Evolutionary conservation across 495 filamentous ascomycete species (phyloP).

Genomic region (Hyaloscypha finlandica): DNA sequence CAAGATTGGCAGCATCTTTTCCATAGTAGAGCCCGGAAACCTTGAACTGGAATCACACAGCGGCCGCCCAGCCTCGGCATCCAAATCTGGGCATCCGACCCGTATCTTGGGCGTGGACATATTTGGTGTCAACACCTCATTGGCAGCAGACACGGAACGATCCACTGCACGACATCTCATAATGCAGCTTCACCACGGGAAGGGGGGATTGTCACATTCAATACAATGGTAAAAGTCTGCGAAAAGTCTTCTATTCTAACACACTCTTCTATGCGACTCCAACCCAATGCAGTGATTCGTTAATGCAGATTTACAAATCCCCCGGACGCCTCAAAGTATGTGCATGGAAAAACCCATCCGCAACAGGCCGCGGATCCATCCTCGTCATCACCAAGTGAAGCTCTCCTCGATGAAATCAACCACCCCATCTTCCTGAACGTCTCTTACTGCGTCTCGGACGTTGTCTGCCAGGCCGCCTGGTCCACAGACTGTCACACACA

Average conservation of each 20-base stretch:
- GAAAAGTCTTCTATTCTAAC: not conserved
- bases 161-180: not conserved
- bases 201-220: not conserved
- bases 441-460: conserved; percentile 72
- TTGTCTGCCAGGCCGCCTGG: conserved; percentile 83
- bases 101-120: not conserved
- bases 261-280: not conserved
- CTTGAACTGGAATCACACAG: not conserved
- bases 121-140: not conserved
- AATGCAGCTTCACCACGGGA: too few species aligned
- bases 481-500: conserved; percentile 90
- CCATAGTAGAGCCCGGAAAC: not conserved
- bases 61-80: not conserved
- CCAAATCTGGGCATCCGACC: not conserved
- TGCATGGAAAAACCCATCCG: conserved; percentile 4
- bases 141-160: not conserved
- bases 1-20: not conserved
- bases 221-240: not conserved
- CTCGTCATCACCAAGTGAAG: conserved; percentile 72
- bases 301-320: not conserved
- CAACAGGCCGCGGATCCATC: not conserved
- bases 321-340: not conserved
- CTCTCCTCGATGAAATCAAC: conserved; percentile 87
- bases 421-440: conserved; percentile 59
- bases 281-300: not conserved